phyloP scores from a whole-genome alignment of 2,329 filamentous ascomycete species.

The Peltaster fructicola region DNA sequence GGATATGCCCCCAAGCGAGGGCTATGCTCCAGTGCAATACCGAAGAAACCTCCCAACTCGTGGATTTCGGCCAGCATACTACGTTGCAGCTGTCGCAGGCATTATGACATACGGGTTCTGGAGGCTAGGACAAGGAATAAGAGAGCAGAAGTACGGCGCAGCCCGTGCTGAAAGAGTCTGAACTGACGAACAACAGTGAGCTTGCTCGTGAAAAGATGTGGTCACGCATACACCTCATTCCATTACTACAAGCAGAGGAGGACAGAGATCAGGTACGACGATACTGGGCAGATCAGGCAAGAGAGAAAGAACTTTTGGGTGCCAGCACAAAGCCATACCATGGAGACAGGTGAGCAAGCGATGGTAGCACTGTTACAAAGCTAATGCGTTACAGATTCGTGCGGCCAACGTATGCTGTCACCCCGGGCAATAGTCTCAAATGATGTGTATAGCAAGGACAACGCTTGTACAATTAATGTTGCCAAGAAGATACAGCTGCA shows the following conservation, averaged over 20 bases:
- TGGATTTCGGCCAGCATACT: slow-evolving; percentile 68
- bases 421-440: slow-evolving; percentile 44
- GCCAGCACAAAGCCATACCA: slow-evolving; percentile 74
- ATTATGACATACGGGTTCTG: slow-evolving; percentile 88
- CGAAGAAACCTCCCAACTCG: slow-evolving; percentile 88
- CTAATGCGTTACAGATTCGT: slow-evolving; percentile 45
- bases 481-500: no score
- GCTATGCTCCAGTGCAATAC: slow-evolving; percentile 94
- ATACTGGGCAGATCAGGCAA: slow-evolving; percentile 67
- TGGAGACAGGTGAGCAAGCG: slow-evolving; percentile 78
- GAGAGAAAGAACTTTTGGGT: slow-evolving; percentile 81
- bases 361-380: no score
- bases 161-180: background rate
- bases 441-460: no score
- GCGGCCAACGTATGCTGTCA: slow-evolving; percentile 60
- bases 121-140: slow-evolving; percentile 61
- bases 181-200: slow-evolving; percentile 42
- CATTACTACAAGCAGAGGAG: slow-evolving; percentile 86
- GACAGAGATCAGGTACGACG: slow-evolving; percentile 87
- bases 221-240: slow-evolving; percentile 87
- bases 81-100: slow-evolving; percentile 58
- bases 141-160: slow-evolving; percentile 66
- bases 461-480: no score
- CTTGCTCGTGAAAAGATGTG: slow-evolving; percentile 96
- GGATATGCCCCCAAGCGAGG: slow-evolving; percentile 89